A percentile compares a stretch with the other conserved stretches of the same genome.
Conservation (phyloP, 352 stramenopile species). For the Blastocystis sp. region DNA sequence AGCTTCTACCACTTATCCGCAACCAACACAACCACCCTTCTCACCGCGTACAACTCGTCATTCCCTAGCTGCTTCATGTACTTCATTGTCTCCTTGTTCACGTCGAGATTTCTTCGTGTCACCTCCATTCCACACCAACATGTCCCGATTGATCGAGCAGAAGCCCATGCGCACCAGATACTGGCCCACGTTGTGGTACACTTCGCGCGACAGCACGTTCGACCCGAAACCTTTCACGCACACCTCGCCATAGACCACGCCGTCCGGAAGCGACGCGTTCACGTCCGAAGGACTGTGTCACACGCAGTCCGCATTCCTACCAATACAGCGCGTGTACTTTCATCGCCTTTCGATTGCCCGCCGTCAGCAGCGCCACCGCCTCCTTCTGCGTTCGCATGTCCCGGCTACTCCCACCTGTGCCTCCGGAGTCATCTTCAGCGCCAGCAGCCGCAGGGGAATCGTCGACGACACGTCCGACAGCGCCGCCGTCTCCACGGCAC, state of each 20-base stretch:
- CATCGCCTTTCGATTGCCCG: background rate
- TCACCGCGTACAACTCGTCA: conserved; percentile 17
- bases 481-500: background rate
- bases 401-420: background rate
- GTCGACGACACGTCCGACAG: background rate
- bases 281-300: background rate
- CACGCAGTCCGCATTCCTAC: background rate
- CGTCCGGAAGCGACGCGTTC: background rate
- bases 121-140: background rate
- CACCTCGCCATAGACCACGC: conserved; percentile 21
- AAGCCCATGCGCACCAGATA: conserved; percentile 19
- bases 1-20: background rate
- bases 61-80: conserved; percentile 43
- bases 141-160: conserved; percentile 28
- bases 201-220: background rate
- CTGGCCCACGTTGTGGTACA: background rate
- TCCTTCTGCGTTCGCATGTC: background rate
- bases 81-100: conserved; percentile 5
- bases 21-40: background rate
- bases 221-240: background rate
- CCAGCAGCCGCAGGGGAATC: conserved; percentile 3
- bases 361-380: background rate
- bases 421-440: background rate
- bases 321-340: conserved; percentile 39
- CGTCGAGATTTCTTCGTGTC: background rate